Evolutionary conservation across 306 rosid species (phyloP).

Genomic region (Begonia fuchsioides): DNA sequence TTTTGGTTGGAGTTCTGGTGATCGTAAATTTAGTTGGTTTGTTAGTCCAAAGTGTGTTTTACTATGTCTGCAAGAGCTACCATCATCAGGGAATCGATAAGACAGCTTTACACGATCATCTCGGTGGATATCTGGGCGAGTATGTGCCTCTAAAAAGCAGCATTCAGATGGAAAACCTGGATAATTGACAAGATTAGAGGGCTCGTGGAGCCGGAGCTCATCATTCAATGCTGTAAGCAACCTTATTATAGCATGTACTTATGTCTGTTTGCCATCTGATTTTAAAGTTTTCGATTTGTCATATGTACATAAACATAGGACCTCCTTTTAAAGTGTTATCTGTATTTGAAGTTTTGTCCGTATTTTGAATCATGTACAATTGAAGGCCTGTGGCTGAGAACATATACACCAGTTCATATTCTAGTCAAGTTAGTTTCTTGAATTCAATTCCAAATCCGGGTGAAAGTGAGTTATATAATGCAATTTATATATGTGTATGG

Average conservation of each 20-base stretch:
- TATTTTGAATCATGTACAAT: no score
- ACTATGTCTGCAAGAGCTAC: conserved; percentile 83
- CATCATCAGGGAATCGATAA: conserved; percentile 92
- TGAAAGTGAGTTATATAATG: no score
- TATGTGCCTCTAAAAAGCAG: conserved; percentile 94
- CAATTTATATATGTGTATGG: no score
- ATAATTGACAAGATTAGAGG: conserved; percentile 22
- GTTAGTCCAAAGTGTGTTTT: conserved; percentile 80
- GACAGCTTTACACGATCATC: conserved; percentile 73
- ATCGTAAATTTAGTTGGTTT: conserved; percentile 78
- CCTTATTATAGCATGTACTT: not conserved
- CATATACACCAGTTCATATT: no score
- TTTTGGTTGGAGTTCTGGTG: conserved; percentile 73
- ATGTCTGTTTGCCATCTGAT: no score
- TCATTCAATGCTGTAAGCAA: conserved; percentile 21
- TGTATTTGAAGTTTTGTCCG: no score
- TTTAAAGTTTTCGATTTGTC: no score
- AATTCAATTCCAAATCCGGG: no score
- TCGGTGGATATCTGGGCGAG: conserved; percentile 95
- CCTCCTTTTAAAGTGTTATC: no score
- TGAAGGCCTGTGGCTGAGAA: no score
- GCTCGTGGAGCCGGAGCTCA: conserved; percentile 2
- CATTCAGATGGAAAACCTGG: conserved; percentile 86
- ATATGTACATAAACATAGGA: no score
- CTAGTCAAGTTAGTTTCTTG: no score